A percentile compares a stretch with the other conserved stretches of the same genome.
phyloP scores from a whole-genome alignment of 352 stramenopile genomes.

The Pelagophyceae sp. region DNA sequence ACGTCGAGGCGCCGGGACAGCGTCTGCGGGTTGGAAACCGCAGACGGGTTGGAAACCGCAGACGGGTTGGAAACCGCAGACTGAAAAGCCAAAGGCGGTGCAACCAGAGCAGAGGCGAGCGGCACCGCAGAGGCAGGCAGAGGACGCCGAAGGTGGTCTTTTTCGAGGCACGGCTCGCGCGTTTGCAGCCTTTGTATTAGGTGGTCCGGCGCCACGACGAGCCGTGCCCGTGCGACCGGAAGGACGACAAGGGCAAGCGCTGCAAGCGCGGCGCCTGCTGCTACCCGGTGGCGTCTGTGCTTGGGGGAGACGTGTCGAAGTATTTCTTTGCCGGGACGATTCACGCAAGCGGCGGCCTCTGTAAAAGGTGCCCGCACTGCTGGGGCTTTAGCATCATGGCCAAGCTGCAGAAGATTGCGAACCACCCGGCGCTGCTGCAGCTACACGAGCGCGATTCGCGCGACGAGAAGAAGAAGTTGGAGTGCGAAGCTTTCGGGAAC shows the following conservation, averaged over 20 bases:
- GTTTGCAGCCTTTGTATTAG: too few species aligned
- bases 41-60: too few species aligned
- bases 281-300: neutral
- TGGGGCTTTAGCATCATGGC: conserved; percentile 38
- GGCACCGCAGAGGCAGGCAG: too few species aligned
- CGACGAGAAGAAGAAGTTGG: conserved; percentile 13
- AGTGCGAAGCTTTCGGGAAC: conserved; percentile 22
- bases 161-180: too few species aligned
- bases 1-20: too few species aligned
- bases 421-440: conserved; percentile 51
- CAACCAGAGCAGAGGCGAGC: too few species aligned
- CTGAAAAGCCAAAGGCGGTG: too few species aligned
- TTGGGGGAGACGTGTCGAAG: neutral
- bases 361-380: conserved; percentile 43
- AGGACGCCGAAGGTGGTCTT: too few species aligned
- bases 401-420: conserved; percentile 51
- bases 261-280: neutral
- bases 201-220: too few species aligned
- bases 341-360: too few species aligned
- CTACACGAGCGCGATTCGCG: conserved; percentile 25
- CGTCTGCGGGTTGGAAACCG: too few species aligned
- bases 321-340: neutral
- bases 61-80: too few species aligned
- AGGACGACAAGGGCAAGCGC: neutral
- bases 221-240: neutral